Percentiles rank a stretch among this genome's conserved stretches.
These are phyloP conservation scores for Lentinus brumalis DNA, from an alignment of 768 basidiomycete genomes.

Conservation along the genomic window DNA sequence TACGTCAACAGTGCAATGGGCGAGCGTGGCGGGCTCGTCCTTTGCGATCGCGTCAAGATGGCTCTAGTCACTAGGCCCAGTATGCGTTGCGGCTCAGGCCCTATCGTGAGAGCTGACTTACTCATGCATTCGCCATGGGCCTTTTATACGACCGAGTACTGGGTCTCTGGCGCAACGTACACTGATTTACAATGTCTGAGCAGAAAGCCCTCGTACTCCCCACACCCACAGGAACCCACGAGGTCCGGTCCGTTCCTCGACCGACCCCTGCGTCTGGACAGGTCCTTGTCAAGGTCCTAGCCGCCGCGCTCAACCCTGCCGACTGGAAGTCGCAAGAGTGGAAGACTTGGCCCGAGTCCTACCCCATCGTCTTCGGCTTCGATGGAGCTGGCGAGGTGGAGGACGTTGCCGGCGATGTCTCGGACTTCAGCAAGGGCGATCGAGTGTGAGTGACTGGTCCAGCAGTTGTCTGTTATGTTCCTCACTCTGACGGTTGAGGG, in stretches of 20 bases:
- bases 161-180: not conserved
- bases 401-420: slow-evolving; percentile 37
- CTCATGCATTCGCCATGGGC: no score
- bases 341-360: slow-evolving; percentile 36
- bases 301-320: slow-evolving; percentile 36
- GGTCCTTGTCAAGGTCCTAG: slow-evolving; percentile 8
- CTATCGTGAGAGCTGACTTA: no score
- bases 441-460: slow-evolving; percentile 18
- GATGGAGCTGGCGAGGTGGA: slow-evolving; percentile 40
- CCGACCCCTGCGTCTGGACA: not conserved
- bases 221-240: not conserved
- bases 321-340: slow-evolving; percentile 37
- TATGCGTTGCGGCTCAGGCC: no score
- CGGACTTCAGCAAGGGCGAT: slow-evolving; percentile 28
- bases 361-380: slow-evolving; percentile 27
- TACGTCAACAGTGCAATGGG: no score
- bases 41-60: no score
- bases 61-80: no score
- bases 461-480: no score
- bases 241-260: not conserved
- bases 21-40: no score
- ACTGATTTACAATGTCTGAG: slow-evolving; percentile 6
- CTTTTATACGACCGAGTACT: no score
- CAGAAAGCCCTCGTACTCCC: slow-evolving; percentile 16
- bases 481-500: not conserved